These are phyloP conservation scores for Epichloe gansuensis DNA, from an alignment of 2,329 filamentous ascomycete species.

Conservation along the genomic window DNA sequence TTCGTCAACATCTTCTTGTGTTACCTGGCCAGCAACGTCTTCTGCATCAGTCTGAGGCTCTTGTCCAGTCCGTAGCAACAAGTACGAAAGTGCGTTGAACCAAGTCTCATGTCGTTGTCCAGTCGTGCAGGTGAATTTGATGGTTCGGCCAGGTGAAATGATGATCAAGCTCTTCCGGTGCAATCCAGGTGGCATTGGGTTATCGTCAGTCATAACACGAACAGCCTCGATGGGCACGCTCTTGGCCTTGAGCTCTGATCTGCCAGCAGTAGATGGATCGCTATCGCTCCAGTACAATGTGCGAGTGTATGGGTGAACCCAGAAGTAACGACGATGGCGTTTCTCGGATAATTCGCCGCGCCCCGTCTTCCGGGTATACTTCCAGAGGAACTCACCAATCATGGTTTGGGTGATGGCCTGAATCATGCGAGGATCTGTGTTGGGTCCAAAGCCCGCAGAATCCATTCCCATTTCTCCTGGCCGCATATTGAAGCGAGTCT, in stretches of 20 bases:
- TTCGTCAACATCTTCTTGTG: conserved; percentile 55
- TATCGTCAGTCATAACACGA: conserved; percentile 83
- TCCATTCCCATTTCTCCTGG: conserved; percentile 42
- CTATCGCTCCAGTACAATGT: conserved; percentile 94
- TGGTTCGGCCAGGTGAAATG: conserved; percentile 71
- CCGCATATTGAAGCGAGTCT: conserved; percentile 72
- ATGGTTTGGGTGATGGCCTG: conserved; percentile 98
- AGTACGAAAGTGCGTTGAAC: conserved; percentile 93
- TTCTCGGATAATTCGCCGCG: conserved; percentile 79
- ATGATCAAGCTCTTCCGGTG: conserved; percentile 90
- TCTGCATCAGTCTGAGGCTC: conserved; percentile 51
- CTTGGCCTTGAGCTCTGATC: conserved; percentile 65
- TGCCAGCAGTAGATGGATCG: conserved; percentile 70
- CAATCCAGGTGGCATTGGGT: conserved; percentile 85
- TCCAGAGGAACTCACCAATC: conserved; percentile 99
- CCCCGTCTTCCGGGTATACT: conserved; percentile 93
- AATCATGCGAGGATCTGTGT: conserved; percentile 93
- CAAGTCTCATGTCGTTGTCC: conserved; percentile 93
- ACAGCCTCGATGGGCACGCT: conserved; percentile 90
- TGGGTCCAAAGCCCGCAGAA: conserved; percentile 47
- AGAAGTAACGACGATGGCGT: conserved; percentile 91
- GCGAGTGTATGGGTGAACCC: conserved; percentile 95
- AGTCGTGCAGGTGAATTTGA: conserved; percentile 92
- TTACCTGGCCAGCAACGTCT: conserved; percentile 43
- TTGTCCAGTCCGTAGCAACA: conserved; percentile 63